Conservation (phyloP, 78 protist genomes). For the Goniomonas avonlea region DNA sequence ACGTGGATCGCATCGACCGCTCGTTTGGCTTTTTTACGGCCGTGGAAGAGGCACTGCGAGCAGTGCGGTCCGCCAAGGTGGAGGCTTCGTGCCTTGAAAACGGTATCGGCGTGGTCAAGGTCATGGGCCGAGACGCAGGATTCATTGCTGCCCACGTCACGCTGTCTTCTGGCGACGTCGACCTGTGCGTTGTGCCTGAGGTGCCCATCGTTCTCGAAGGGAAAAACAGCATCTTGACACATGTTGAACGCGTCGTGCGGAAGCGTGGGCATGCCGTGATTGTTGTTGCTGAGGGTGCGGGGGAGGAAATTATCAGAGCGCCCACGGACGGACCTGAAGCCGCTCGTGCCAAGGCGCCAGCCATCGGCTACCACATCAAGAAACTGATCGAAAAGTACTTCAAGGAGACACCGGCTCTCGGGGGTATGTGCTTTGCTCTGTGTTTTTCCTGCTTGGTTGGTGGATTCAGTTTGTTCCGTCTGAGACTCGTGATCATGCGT, state of each 20-base stretch:
- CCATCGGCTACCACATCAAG: neutral
- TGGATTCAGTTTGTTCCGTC: no score
- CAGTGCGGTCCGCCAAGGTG: constrained; percentile 30
- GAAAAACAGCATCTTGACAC: neutral
- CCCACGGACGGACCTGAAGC: constrained; percentile 3
- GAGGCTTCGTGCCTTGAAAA: constrained; percentile 22
- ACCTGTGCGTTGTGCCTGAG: constrained; percentile 57
- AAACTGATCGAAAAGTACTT: neutral
- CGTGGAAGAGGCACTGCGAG: constrained; percentile 37
- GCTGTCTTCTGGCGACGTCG: constrained; percentile 31
- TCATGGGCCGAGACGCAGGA: constrained; percentile 65
- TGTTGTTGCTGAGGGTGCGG: constrained; percentile 66
- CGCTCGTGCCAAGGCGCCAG: constrained; percentile 27
- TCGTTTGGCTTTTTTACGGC: constrained; percentile 62
- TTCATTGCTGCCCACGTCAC: constrained; percentile 56
- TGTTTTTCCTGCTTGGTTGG: no score
- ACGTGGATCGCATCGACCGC: constrained; percentile 2
- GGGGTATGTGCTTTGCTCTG: no score
- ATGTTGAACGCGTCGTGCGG: neutral
- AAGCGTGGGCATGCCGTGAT: constrained; percentile 28
- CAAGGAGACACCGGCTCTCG: no score
- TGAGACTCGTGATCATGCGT: no score
- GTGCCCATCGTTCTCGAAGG: neutral
- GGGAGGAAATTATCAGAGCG: neutral
- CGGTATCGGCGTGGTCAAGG: constrained; percentile 57